These are phyloP conservation scores for Nakaseomyces bracarensis DNA, from an alignment of 1,139 yeast species.

Conservation along the genomic window DNA sequence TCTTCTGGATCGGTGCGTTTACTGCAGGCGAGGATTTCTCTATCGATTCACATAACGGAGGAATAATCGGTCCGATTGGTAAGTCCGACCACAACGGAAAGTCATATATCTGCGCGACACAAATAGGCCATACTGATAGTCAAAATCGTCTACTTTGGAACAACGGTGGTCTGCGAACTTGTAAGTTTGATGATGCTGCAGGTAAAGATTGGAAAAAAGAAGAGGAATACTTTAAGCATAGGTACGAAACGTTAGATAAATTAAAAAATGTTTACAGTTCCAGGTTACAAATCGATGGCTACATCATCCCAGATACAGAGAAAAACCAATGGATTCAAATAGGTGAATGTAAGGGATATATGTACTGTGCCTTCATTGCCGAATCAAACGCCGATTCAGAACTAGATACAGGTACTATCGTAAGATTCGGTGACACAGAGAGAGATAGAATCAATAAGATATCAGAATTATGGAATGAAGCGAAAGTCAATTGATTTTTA, in stretches of 20 bases:
- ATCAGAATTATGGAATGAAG: constrained; percentile 22
- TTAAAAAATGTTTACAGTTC: constrained; percentile 31
- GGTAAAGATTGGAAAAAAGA: constrained; percentile 31
- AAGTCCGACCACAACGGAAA: constrained; percentile 11
- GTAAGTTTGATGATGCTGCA: constrained; percentile 42
- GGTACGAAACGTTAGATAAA: constrained; percentile 21
- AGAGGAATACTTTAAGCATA: constrained; percentile 32
- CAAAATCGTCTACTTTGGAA: constrained; percentile 51
- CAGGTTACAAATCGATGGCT: constrained; percentile 26
- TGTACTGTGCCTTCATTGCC: constrained; percentile 26
- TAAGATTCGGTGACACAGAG: constrained; percentile 14
- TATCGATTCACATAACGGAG: constrained; percentile 18
- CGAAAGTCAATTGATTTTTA: not conserved
- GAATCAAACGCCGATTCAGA: constrained; percentile 10
- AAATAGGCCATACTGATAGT: constrained; percentile 54
- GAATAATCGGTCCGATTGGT: constrained; percentile 11
- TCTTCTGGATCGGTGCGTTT: constrained; percentile 51
- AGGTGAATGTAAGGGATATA: constrained; percentile 26
- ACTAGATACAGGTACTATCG: constrained; percentile 15
- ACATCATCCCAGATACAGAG: constrained; percentile 26
- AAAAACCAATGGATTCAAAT: constrained; percentile 26
- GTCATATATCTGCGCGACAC: constrained; percentile 49
- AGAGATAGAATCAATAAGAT: constrained; percentile 11
- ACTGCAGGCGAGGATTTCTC: constrained; percentile 44
- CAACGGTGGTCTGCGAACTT: constrained; percentile 56